Evolutionary conservation across 768 basidiomycete species (phyloP).

Genomic region (Gyrodon lividus): DNA sequence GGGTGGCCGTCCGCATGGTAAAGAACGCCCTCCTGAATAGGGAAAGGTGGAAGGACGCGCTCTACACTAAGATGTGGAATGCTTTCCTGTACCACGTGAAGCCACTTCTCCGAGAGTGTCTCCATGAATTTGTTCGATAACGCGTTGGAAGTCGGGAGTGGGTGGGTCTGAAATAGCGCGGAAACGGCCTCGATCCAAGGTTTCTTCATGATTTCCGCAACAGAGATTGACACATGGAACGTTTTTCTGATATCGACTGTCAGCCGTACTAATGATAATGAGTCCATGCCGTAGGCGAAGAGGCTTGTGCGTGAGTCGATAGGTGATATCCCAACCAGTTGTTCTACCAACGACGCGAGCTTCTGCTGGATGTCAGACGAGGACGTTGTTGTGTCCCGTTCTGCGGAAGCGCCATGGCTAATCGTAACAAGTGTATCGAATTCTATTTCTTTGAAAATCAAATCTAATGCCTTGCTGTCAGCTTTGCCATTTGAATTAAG

Average conservation of each 20-base stretch:
- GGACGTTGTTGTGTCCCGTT: neutral
- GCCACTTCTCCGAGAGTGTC: slow-evolving; percentile 20
- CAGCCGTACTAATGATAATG: slow-evolving; percentile 25
- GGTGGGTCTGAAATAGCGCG: slow-evolving; percentile 10
- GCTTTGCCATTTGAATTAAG: slow-evolving; percentile 40
- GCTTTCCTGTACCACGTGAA: slow-evolving; percentile 7
- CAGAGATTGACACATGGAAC: slow-evolving; percentile 19
- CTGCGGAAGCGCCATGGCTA: neutral
- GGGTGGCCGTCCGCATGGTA: slow-evolving; percentile 38
- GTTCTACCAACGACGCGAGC: slow-evolving; percentile 35
- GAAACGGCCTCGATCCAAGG: slow-evolving; percentile 23
- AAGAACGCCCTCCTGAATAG: slow-evolving; percentile 48
- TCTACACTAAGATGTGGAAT: slow-evolving; percentile 6
- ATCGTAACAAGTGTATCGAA: slow-evolving; percentile 22
- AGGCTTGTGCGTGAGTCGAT: slow-evolving; percentile 26
- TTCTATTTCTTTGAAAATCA: slow-evolving; percentile 23
- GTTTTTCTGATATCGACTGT: slow-evolving; percentile 21
- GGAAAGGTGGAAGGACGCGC: slow-evolving; percentile 41
- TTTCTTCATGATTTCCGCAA: slow-evolving; percentile 30
- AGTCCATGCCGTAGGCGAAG: slow-evolving; percentile 36
- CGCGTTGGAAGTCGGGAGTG: neutral
- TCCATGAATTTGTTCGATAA: slow-evolving; percentile 1
- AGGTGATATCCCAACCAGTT: slow-evolving; percentile 15
- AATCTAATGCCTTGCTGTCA: slow-evolving; percentile 28
- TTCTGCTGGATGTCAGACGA: slow-evolving; percentile 34